Conservation (phyloP, 1,139 yeast species). For the Hyphopichia pseudoburtonii region DNA sequence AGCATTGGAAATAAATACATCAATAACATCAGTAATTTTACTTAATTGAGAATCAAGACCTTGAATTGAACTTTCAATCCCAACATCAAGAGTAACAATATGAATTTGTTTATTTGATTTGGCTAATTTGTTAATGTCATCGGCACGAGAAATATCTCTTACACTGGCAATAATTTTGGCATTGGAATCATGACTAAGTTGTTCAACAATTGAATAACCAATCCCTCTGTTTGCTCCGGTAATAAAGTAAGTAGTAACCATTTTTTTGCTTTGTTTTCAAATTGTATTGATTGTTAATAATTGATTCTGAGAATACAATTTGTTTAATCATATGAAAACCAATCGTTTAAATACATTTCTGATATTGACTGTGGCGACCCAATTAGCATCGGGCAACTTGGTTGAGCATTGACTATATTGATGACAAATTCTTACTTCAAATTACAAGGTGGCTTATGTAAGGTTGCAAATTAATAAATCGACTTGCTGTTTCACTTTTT, state of each 20-base stretch:
- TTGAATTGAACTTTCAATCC: slow-evolving; percentile 11
- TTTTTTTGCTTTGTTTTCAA: neutral
- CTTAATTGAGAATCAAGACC: slow-evolving; percentile 11
- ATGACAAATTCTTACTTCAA: too few species aligned
- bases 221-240: slow-evolving; percentile 20
- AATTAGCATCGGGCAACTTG: too few species aligned
- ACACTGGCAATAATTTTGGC: slow-evolving; percentile 17
- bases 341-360: too few species aligned
- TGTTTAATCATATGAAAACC: too few species aligned
- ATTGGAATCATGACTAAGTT: slow-evolving; percentile 8
- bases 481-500: too few species aligned
- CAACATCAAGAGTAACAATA: slow-evolving; percentile 6
- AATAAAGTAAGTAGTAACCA: slow-evolving; percentile 10
- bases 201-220: slow-evolving; percentile 13
- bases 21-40: slow-evolving; percentile 13
- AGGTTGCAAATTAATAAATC: too few species aligned
- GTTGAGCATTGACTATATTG: too few species aligned
- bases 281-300: too few species aligned
- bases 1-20: slow-evolving; percentile 19
- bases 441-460: too few species aligned
- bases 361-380: too few species aligned
- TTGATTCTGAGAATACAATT: too few species aligned
- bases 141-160: slow-evolving; percentile 13
- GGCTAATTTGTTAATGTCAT: slow-evolving; percentile 5
- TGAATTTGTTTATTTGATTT: slow-evolving; percentile 1